phyloP scores from a whole-genome alignment of 2,329 filamentous ascomycete genomes.

The Thielaviopsis musarum region DNA sequence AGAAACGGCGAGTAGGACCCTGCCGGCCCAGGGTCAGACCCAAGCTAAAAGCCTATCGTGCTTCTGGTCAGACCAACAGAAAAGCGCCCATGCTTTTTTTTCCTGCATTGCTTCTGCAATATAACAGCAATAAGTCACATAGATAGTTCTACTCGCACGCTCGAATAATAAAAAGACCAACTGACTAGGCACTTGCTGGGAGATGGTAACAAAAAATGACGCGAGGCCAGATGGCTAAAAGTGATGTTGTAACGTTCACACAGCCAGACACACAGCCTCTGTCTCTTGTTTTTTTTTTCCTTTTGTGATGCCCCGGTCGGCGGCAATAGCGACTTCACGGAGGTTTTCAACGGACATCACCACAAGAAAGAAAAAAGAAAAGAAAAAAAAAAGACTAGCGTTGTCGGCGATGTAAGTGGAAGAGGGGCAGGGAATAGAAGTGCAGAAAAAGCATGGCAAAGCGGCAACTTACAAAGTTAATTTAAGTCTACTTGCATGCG shows the following conservation, averaged over 20 bases:
- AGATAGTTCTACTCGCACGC: no score
- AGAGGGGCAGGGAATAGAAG: no score
- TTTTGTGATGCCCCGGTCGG: no score
- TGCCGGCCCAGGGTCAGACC: background rate
- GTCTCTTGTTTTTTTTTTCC: no score
- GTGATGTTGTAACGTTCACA: no score
- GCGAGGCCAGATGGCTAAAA: background rate
- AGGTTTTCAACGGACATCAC: no score
- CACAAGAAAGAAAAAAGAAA: no score
- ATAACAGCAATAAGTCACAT: no score
- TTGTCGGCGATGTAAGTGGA: no score
- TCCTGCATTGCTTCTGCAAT: background rate
- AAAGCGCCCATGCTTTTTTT: background rate
- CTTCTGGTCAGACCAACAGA: background rate
- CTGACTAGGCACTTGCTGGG: background rate
- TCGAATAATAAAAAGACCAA: background rate
- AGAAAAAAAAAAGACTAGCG: no score
- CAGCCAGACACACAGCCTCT: no score
- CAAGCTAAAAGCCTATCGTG: background rate
- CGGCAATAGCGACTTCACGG: no score
- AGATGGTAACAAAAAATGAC: background rate
- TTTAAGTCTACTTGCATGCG: background rate
- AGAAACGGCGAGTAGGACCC: background rate
- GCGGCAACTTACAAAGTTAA: background rate
- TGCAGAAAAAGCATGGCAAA: background rate